Evolutionary conservation across 352 stramenopile genomes (phyloP).

Genomic region (Elongisporangium senticosum): DNA sequence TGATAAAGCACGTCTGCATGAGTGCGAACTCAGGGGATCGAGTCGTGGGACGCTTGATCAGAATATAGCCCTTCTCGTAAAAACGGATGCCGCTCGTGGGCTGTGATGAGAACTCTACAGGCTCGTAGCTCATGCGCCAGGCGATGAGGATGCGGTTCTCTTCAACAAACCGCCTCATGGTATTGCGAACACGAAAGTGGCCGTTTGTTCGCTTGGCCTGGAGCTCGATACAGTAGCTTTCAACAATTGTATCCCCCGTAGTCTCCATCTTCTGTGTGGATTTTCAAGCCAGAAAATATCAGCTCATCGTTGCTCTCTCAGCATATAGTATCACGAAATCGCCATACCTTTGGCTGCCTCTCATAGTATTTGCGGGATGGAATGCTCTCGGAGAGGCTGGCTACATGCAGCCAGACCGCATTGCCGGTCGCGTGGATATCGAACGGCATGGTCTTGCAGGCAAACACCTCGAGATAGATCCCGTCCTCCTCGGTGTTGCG

Average conservation of each 20-base stretch:
- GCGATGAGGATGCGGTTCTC: slow-evolving; percentile 49
- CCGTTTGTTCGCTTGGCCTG: slow-evolving; percentile 33
- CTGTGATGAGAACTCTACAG: slow-evolving; percentile 46
- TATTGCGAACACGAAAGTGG: slow-evolving; percentile 51
- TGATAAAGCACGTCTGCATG: slow-evolving; percentile 44
- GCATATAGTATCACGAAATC: too few species aligned
- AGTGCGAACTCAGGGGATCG: slow-evolving; percentile 17
- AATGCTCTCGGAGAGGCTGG: slow-evolving; percentile 20
- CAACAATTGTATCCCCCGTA: slow-evolving; percentile 45
- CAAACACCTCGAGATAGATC: slow-evolving; percentile 27
- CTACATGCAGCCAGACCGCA: slow-evolving; percentile 35
- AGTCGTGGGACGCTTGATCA: slow-evolving; percentile 35
- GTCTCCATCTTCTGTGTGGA: slow-evolving; percentile 8
- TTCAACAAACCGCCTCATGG: slow-evolving; percentile 58
- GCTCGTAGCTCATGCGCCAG: slow-evolving; percentile 53
- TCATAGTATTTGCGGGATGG: slow-evolving; percentile 28
- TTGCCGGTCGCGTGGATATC: slow-evolving; percentile 22
- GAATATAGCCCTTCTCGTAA: slow-evolving; percentile 54
- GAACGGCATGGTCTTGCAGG: slow-evolving; percentile 41
- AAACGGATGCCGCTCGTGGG: slow-evolving; percentile 43
- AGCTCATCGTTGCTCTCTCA: too few species aligned
- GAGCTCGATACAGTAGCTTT: slow-evolving; percentile 55
- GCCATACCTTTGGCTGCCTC: slow-evolving; percentile 24
- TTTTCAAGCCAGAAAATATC: too few species aligned
- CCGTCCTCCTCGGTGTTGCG: slow-evolving; percentile 4